phyloP scores from a whole-genome alignment of 345 rosid species.

The Draba incana region DNA sequence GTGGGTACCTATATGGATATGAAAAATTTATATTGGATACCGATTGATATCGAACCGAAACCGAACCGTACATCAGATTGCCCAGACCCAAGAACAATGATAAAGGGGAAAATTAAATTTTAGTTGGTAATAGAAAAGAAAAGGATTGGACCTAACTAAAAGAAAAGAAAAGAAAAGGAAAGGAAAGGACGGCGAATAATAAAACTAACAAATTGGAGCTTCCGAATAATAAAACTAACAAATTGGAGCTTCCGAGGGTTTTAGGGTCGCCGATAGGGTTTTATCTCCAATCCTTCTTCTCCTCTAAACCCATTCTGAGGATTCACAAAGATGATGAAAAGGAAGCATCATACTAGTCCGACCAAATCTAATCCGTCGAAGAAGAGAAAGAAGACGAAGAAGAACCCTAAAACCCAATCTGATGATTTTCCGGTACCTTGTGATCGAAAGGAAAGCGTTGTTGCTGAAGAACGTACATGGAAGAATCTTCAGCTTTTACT shows the following conservation, averaged over 20 bases:
- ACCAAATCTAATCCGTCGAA: constrained; percentile 33
- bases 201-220: neutral
- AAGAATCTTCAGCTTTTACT: constrained; percentile 72
- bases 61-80: no score
- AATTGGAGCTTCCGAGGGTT: neutral
- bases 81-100: no score
- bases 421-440: constrained; percentile 27
- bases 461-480: constrained; percentile 60
- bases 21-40: no score
- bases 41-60: no score
- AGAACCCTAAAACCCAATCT: constrained; percentile 40
- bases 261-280: constrained; percentile 31
- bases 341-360: constrained; percentile 41
- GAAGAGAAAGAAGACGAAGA: constrained; percentile 34
- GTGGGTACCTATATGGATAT: no score
- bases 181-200: no score
- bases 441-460: constrained; percentile 9
- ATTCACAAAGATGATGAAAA: constrained; percentile 40
- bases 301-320: neutral
- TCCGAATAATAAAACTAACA: neutral
- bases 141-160: no score
- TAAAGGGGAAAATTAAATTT: no score
- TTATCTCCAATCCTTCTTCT: neutral
- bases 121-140: no score
- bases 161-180: no score